Percentiles rank a stretch among this genome's conserved stretches.
Evolutionary conservation across 441 rosid species (phyloP).

Genomic region (Adansonia grandidieri): DNA sequence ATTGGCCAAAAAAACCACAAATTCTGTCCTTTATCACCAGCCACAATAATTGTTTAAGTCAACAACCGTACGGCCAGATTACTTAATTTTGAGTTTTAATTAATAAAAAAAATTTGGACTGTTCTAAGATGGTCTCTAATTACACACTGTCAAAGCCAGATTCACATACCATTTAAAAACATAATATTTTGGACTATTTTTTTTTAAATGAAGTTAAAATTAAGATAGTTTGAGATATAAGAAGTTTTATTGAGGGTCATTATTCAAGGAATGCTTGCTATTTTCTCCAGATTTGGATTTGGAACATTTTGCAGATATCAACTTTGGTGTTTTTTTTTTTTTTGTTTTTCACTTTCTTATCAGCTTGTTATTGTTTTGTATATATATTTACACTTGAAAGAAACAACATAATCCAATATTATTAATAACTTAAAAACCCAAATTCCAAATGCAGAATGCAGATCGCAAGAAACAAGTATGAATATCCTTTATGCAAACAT

Average conservation of each 20-base stretch:
- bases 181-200: constrained; percentile 10
- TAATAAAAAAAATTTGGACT: constrained; percentile 41
- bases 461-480: constrained; percentile 16
- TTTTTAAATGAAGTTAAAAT: neutral
- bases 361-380: constrained; percentile 16
- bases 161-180: constrained; percentile 32
- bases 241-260: constrained; percentile 27
- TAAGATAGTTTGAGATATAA: constrained; percentile 21
- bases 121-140: constrained; percentile 53
- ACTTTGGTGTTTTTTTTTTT: neutral
- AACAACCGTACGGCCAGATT: constrained; percentile 35
- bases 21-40: constrained; percentile 34
- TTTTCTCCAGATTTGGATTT: constrained; percentile 33
- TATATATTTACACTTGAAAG: constrained; percentile 10
- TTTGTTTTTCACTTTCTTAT: neutral
- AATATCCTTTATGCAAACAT: neutral
- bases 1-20: constrained; percentile 21
- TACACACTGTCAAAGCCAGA: constrained; percentile 58
- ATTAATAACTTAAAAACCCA: neutral
- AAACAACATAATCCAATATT: constrained; percentile 9
- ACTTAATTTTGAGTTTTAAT: constrained; percentile 30
- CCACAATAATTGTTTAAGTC: constrained; percentile 39
- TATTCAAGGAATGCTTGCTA: constrained; percentile 46
- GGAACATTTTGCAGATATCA: neutral
- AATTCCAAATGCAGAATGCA: constrained; percentile 23